These are phyloP conservation scores for Aspergillus saccharolyticus DNA, from an alignment of 495 filamentous ascomycete species.

Conservation along the genomic window DNA sequence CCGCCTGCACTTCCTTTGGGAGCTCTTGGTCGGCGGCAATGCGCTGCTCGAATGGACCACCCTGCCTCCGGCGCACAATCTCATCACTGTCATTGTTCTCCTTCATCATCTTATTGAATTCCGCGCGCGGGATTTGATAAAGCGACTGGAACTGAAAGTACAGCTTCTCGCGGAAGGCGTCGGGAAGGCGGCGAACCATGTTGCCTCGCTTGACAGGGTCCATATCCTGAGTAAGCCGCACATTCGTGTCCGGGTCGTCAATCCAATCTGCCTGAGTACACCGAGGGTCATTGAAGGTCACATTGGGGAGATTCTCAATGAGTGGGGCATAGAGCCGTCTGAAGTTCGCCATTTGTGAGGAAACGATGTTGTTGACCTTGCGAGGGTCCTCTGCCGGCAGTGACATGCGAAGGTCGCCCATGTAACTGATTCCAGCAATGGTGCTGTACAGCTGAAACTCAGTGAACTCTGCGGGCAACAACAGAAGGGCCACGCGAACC, in stretches of 20 bases:
- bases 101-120: slow-evolving; percentile 85
- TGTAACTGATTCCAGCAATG: slow-evolving; percentile 87
- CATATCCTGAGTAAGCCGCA: slow-evolving; percentile 78
- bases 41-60: slow-evolving; percentile 77
- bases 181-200: slow-evolving; percentile 90
- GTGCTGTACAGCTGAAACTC: slow-evolving; percentile 84
- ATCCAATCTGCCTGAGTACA: slow-evolving; percentile 60
- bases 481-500: slow-evolving; percentile 77
- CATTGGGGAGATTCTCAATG: slow-evolving; percentile 83
- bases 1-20: slow-evolving; percentile 57
- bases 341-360: slow-evolving; percentile 85
- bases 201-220: slow-evolving; percentile 84
- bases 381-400: slow-evolving; percentile 82
- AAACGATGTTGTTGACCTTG: slow-evolving; percentile 91
- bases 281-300: slow-evolving; percentile 68
- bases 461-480: slow-evolving; percentile 77
- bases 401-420: slow-evolving; percentile 90
- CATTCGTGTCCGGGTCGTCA: slow-evolving; percentile 54
- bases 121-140: slow-evolving; percentile 72
- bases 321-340: slow-evolving; percentile 82
- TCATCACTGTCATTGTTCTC: slow-evolving; percentile 59
- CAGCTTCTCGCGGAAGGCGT: slow-evolving; percentile 77
- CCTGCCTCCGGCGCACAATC: slow-evolving; percentile 66
- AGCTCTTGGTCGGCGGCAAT: slow-evolving; percentile 70
- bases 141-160: slow-evolving; percentile 94